phyloP scores from a whole-genome alignment of 2,329 filamentous ascomycete species.

The Rosellinia necatrix region DNA sequence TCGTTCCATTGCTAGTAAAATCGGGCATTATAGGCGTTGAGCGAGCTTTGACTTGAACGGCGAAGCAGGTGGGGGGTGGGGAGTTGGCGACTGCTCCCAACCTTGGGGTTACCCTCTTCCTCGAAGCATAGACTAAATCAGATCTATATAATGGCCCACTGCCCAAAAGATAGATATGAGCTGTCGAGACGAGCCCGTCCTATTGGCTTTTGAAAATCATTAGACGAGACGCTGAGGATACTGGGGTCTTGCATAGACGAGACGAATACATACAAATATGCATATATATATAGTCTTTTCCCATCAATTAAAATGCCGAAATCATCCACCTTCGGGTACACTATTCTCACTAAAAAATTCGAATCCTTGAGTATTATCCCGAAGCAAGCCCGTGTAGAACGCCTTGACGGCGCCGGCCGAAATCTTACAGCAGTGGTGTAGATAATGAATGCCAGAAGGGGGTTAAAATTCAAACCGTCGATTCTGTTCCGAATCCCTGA shows the following conservation, averaged over 20 bases:
- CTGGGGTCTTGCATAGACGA: slow-evolving; percentile 19
- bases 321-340: background rate
- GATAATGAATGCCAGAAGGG: too few species aligned
- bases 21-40: slow-evolving; percentile 10
- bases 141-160: slow-evolving; percentile 11
- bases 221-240: slow-evolving; percentile 9
- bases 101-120: background rate
- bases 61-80: background rate
- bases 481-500: slow-evolving; percentile 32
- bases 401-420: background rate
- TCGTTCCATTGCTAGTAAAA: slow-evolving; percentile 2
- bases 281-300: slow-evolving; percentile 7
- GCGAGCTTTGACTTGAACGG: slow-evolving; percentile 5
- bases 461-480: background rate
- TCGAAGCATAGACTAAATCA: slow-evolving; percentile 6
- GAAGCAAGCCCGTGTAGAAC: background rate
- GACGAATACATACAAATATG: slow-evolving; percentile 8
- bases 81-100: background rate
- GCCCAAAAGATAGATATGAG: background rate
- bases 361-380: background rate
- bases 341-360: background rate
- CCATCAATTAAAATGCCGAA: background rate
- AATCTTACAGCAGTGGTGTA: background rate
- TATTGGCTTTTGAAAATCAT: slow-evolving; percentile 8
- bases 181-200: background rate